phyloP scores from a whole-genome alignment of 163 green algal genomes.

The Chlamydomonas reinhardtii region DNA sequence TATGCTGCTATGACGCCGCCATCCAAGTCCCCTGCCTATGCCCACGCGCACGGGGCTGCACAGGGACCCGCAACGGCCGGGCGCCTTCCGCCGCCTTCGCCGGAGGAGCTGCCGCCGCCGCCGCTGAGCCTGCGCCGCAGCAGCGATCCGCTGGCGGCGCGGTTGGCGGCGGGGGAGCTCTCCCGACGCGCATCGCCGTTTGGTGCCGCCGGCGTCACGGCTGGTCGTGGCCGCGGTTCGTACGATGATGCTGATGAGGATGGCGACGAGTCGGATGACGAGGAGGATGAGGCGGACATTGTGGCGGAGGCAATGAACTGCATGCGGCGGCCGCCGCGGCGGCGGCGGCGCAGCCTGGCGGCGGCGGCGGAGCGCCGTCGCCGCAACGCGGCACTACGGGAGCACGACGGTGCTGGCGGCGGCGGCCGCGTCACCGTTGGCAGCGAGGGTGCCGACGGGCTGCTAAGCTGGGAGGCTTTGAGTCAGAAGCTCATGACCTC shows the following conservation, averaged over 20 bases:
- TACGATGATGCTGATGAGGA: background rate
- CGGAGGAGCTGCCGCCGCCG: background rate
- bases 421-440: background rate
- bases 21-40: background rate
- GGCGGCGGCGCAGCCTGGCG: background rate
- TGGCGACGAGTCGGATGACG: background rate
- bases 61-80: background rate
- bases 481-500: slow-evolving; percentile 41
- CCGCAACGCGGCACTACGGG: too few relatives aligned
- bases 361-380: background rate
- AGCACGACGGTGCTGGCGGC: too few relatives aligned
- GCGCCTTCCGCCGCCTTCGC: background rate
- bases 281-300: too few relatives aligned
- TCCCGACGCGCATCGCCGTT: background rate
- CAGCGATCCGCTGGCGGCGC: slow-evolving; percentile 18
- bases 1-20: slow-evolving; percentile 30
- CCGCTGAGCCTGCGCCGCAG: background rate
- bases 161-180: background rate
- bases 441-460: background rate
- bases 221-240: too few relatives aligned
- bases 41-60: background rate
- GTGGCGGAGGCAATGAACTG: background rate
- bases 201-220: too few relatives aligned
- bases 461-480: slow-evolving; percentile 36
- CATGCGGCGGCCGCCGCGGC: background rate